Conservation (phyloP, 106 monocot genomes). For the Agapanthus africanus region DNA sequence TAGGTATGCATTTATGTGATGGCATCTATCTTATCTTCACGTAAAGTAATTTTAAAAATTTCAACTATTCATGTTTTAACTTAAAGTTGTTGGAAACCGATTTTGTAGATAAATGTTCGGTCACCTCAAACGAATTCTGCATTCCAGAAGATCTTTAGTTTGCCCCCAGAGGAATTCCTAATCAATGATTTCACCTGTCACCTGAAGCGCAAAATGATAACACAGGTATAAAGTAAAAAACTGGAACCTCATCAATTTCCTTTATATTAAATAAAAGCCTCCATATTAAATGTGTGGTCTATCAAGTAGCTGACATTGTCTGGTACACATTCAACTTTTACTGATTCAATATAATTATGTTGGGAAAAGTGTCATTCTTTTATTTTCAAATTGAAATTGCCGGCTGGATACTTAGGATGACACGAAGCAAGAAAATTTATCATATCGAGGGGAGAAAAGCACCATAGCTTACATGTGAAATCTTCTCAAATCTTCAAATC, state of each 20-base stretch:
- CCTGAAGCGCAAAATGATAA: constrained; percentile 81
- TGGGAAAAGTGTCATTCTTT: too few relatives aligned
- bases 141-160: constrained; percentile 80
- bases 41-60: background rate
- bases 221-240: constrained; percentile 47
- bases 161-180: constrained; percentile 88
- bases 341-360: too few relatives aligned
- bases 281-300: background rate
- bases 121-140: constrained; percentile 82
- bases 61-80: background rate
- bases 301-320: background rate
- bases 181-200: constrained; percentile 98
- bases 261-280: constrained; percentile 1
- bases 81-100: background rate
- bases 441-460: too few relatives aligned
- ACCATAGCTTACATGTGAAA: too few relatives aligned
- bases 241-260: background rate
- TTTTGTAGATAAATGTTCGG: constrained; percentile 64
- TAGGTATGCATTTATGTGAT: constrained; percentile 4
- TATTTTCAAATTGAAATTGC: too few relatives aligned
- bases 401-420: too few relatives aligned
- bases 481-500: too few relatives aligned
- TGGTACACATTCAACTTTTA: too few relatives aligned
- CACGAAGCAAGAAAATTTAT: too few relatives aligned
- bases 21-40: background rate